Evolutionary conservation across 331 rosid species (phyloP).

Genomic region (Spiraea crenata): DNA sequence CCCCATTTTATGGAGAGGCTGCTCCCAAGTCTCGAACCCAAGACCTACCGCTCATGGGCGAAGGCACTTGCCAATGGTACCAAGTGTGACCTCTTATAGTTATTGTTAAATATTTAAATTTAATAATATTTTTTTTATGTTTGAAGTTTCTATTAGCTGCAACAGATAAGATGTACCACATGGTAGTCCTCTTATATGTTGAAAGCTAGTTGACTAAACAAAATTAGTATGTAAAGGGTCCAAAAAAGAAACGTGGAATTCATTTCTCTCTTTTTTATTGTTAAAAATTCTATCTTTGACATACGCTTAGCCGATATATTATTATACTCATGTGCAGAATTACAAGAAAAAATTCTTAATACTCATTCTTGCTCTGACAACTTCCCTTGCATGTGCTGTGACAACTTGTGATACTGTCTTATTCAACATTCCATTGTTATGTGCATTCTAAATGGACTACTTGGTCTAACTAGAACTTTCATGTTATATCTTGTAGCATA

Average conservation of each 20-base stretch:
- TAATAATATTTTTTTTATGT: no score
- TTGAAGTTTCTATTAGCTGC: no score
- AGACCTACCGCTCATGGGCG: no score
- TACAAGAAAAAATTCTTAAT: not conserved
- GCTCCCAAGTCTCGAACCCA: no score
- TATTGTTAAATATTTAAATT: no score
- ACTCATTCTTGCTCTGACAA: not conserved
- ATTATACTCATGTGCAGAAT: not conserved
- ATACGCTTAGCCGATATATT: not conserved
- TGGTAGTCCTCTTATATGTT: no score
- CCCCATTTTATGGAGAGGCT: no score
- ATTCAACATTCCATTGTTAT: not conserved
- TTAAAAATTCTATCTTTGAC: no score
- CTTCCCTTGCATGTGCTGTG: not conserved
- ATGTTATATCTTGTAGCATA: constrained; percentile 50
- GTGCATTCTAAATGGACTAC: not conserved
- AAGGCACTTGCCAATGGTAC: no score
- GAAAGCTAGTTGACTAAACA: no score
- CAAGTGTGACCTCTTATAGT: no score
- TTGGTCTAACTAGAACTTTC: constrained; percentile 20
- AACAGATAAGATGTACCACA: no score
- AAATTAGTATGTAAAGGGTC: not conserved
- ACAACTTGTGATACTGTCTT: not conserved
- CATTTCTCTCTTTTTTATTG: not conserved
- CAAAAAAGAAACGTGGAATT: not conserved